Evolutionary conservation across 139 green algal species (phyloP), one percentile per base, ranked within the genome.

Genomic region (Coelastrella sp.): DNA sequence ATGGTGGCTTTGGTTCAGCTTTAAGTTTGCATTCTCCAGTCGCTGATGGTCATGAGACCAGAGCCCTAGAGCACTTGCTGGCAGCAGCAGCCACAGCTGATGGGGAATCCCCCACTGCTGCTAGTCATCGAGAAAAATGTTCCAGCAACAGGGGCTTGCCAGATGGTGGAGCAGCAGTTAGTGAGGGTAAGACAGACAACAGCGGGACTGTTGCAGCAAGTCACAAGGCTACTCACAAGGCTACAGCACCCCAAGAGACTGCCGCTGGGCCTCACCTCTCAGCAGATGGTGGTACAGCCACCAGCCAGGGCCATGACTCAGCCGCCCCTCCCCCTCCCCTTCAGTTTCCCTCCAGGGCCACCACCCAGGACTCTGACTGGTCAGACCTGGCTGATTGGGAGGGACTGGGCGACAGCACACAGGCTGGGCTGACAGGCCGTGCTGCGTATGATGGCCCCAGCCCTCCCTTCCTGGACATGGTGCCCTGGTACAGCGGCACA

Each of bases 401-500:
- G 68, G 68, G 68, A 27, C 19, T 76, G 15, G 68, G 68, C 24
- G 68, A 76, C 17, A 24, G 17, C 4, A 27, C 68, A 27, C 15
- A 19, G 10, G n/a, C 68, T 25, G 68, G 68, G 17, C n/a, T n/a
- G n/a, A 10, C 9, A 61, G 76, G 76, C 12, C 49, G 15, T 5
- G 56, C 7, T 84, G 49, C 17, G 10, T 84, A 84, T 84, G 78
- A 66, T 84, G 78, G 78, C 7, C 56, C 78, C 49, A 25, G 7
- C 7, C 78, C 78, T 58, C 78, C 78, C 15, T 84, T 84, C 78
- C 78, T 84, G 17, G 78, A 84, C 78, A 84, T 84, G 78, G 78
- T 84, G 49, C 78, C 78, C 49, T 84, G 78, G 78, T 84, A 97
- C 92, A 84, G 35, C 7, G 96, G 97, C 60, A 99, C 97, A 6